Conservation (phyloP, 768 basidiomycete species). For the Rhodotorula graminis region DNA sequence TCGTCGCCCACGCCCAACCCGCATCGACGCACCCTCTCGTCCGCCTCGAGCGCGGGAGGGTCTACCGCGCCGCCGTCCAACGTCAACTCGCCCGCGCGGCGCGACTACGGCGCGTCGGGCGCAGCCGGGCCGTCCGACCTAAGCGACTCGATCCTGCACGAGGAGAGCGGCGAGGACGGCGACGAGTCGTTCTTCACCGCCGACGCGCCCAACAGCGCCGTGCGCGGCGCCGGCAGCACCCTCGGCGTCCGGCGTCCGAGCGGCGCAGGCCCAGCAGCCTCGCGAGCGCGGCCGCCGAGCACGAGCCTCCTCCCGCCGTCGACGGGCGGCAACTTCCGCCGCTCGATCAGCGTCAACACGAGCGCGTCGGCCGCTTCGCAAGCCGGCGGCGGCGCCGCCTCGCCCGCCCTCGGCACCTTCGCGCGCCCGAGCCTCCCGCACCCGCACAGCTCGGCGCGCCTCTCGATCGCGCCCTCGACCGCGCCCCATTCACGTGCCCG, state of each 20-base stretch:
- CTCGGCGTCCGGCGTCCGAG: neutral
- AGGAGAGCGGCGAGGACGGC: slow-evolving; percentile 26
- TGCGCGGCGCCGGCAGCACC: neutral
- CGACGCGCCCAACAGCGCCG: too few species aligned
- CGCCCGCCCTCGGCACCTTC: slow-evolving; percentile 3
- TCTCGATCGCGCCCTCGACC: neutral
- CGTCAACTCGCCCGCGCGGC: slow-evolving; percentile 18
- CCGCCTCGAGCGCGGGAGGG: slow-evolving; percentile 6
- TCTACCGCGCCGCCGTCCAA: neutral
- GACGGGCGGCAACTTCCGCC: neutral
- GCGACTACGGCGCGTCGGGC: slow-evolving; percentile 7
- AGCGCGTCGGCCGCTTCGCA: neutral
- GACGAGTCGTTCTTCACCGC: neutral
- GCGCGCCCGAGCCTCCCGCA: slow-evolving; percentile 4
- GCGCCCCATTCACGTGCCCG: neutral
- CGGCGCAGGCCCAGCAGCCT: neutral
- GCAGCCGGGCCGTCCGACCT: neutral
- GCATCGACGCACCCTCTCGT: slow-evolving; percentile 15
- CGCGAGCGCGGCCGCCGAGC: neutral
- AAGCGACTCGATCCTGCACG: slow-evolving; percentile 20
- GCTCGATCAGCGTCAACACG: slow-evolving; percentile 1
- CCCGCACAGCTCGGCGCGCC: slow-evolving; percentile 10
- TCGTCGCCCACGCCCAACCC: slow-evolving; percentile 27
- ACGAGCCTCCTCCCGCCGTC: neutral
- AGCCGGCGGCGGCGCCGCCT: neutral